Conservation (phyloP, 1,284 basidiomycete genomes). For the Anthracocystis walkeri region DNA sequence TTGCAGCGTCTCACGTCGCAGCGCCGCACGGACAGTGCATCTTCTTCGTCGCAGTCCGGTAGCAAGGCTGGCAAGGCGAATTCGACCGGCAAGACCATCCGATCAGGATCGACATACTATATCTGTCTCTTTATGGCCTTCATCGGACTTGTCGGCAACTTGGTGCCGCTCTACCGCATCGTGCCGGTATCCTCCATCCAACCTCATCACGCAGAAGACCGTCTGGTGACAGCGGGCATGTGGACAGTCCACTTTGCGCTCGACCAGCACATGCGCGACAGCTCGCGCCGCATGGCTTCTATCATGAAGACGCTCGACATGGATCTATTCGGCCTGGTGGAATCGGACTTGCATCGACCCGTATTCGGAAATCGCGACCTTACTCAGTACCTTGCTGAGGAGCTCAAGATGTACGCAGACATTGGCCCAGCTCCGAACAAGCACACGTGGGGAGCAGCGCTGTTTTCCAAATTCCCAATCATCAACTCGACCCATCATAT, state of each 20-base stretch:
- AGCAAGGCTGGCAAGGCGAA: slow-evolving; percentile 23
- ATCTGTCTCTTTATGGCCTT: slow-evolving; percentile 48
- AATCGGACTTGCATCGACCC: slow-evolving; percentile 85
- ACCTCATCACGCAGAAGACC: slow-evolving; percentile 78
- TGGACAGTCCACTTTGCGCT: slow-evolving; percentile 76
- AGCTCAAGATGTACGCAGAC: slow-evolving; percentile 79
- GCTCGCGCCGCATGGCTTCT: slow-evolving; percentile 77
- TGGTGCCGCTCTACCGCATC: slow-evolving; percentile 71
- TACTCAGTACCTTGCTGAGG: slow-evolving; percentile 70
- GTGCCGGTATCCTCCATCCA: slow-evolving; percentile 74
- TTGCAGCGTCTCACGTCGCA: slow-evolving; percentile 9
- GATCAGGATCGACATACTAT: slow-evolving; percentile 37
- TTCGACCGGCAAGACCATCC: neutral
- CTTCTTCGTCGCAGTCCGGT: neutral
- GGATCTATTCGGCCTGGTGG: slow-evolving; percentile 75
- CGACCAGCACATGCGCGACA: slow-evolving; percentile 66
- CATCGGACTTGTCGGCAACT: slow-evolving; percentile 35
- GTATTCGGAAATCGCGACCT: slow-evolving; percentile 88
- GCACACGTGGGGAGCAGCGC: slow-evolving; percentile 81
- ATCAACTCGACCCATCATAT: slow-evolving; percentile 88
- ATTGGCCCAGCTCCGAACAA: slow-evolving; percentile 87
- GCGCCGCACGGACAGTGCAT: neutral
- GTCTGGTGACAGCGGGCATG: slow-evolving; percentile 86
- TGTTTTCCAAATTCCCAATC: slow-evolving; percentile 79
- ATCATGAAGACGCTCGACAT: slow-evolving; percentile 73